A percentile compares a stretch with the other conserved stretches of the same genome.
Evolutionary conservation across 192 early-diverging fungal species (phyloP).

Genomic region (Podila minutissima): DNA sequence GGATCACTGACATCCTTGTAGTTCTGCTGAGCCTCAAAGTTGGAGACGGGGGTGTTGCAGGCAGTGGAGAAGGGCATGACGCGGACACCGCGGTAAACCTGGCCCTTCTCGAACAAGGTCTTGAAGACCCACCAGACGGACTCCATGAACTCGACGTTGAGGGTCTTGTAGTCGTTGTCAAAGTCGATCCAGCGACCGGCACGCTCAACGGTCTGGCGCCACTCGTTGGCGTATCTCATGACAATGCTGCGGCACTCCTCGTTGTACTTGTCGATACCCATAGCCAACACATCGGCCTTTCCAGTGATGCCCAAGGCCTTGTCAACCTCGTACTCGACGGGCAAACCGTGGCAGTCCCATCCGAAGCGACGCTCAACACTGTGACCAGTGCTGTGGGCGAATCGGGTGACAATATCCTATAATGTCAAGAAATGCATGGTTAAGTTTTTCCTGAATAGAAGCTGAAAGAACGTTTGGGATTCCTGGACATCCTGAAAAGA

Average conservation of each 20-base stretch:
- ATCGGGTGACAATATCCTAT: conserved; percentile 96
- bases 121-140: conserved; percentile 99
- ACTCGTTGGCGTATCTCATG: conserved; percentile 93
- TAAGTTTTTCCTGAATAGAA: no score
- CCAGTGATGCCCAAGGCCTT: conserved; percentile 90
- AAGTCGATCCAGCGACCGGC: conserved; percentile 99
- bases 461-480: no score
- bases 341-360: conserved; percentile 94
- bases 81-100: conserved; percentile 93
- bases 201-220: conserved; percentile 93
- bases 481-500: no score
- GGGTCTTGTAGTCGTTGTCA: conserved; percentile 99
- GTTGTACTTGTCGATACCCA: conserved; percentile 99
- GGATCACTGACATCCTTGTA: conserved; percentile 99
- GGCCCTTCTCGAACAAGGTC: conserved; percentile 93
- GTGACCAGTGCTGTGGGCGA: conserved; percentile 94
- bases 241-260: conserved; percentile 96
- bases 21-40: conserved; percentile 97
- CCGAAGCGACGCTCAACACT: conserved; percentile 98
- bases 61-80: conserved; percentile 98
- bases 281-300: conserved; percentile 86
- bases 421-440: neutral
- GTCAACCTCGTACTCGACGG: conserved; percentile 96
- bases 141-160: conserved; percentile 97
- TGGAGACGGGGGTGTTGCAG: conserved; percentile 91